Conservation (phyloP, 805 yeast genomes). For the Teunomyces pallodes region DNA sequence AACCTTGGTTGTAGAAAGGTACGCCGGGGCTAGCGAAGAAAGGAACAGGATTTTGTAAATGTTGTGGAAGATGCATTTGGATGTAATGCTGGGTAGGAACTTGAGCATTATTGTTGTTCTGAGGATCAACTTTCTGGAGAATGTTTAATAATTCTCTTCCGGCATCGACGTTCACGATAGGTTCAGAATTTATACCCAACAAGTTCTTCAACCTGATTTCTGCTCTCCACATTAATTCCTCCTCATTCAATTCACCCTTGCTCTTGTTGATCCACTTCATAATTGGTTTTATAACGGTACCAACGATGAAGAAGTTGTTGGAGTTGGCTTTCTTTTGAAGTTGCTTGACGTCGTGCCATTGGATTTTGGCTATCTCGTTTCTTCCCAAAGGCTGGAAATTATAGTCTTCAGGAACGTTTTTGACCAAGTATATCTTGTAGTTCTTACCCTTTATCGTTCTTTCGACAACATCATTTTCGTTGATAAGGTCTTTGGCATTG, state of each 20-base stretch:
- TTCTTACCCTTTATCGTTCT: constrained; percentile 81
- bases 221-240: constrained; percentile 58
- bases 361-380: constrained; percentile 80
- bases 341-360: constrained; percentile 66
- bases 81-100: constrained; percentile 11
- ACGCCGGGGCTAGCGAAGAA: constrained; percentile 12
- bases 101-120: neutral
- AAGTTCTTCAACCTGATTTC: constrained; percentile 63
- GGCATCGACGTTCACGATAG: constrained; percentile 48
- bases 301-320: constrained; percentile 43
- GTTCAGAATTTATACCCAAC: constrained; percentile 51
- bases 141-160: constrained; percentile 74
- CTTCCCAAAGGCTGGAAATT: constrained; percentile 79
- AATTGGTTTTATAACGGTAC: constrained; percentile 50
- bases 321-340: constrained; percentile 39
- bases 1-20: constrained; percentile 6
- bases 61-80: constrained; percentile 32
- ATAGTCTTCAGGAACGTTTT: constrained; percentile 73
- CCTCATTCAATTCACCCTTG: constrained; percentile 50
- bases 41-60: constrained; percentile 26
- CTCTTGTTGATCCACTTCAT: constrained; percentile 54
- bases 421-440: constrained; percentile 75
- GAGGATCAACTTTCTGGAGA: constrained; percentile 38
- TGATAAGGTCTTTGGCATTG: constrained; percentile 67
- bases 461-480: constrained; percentile 73